phyloP scores from a whole-genome alignment of 345 rosid species.

The Rhodomyrtus tomentosa region DNA sequence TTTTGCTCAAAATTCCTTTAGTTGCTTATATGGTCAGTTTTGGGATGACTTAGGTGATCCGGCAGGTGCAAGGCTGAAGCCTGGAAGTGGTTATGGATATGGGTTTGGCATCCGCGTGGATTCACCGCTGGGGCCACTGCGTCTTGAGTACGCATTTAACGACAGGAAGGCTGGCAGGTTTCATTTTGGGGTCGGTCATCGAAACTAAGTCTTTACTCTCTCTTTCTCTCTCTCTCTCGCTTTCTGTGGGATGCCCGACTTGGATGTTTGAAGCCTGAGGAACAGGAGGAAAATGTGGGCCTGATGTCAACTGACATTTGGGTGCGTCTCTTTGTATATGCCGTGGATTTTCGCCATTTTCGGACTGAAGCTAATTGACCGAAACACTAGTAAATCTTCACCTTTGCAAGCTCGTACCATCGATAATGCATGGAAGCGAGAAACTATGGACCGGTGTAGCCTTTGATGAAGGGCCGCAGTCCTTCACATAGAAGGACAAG shows the following conservation, averaged over 20 bases:
- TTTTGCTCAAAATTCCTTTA: not conserved
- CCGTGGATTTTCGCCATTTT: not conserved
- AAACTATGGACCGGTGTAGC: not conserved
- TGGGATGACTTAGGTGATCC: constrained; percentile 54
- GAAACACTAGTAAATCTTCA: not conserved
- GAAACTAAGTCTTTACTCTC: constrained; percentile 19
- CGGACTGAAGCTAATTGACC: not conserved
- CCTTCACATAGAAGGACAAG: not conserved
- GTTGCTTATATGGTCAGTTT: not conserved
- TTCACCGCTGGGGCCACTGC: constrained; percentile 80
- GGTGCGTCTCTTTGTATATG: not conserved
- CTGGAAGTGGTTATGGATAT: constrained; percentile 86
- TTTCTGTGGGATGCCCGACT: not conserved
- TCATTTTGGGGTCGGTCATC: constrained; percentile 89
- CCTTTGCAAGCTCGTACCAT: not conserved
- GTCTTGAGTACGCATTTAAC: constrained; percentile 79
- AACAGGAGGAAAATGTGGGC: not conserved
- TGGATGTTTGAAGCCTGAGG: not conserved
- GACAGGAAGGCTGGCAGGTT: constrained; percentile 53
- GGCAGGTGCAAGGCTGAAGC: constrained; percentile 87
- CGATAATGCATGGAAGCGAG: not conserved
- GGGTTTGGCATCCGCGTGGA: constrained; percentile 82
- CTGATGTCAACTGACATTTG: not conserved
- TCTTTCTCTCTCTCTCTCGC: not conserved
- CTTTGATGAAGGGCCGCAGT: no score